phyloP scores from a whole-genome alignment of 2,329 filamentous ascomycete genomes.

The Fusarium sp. region DNA sequence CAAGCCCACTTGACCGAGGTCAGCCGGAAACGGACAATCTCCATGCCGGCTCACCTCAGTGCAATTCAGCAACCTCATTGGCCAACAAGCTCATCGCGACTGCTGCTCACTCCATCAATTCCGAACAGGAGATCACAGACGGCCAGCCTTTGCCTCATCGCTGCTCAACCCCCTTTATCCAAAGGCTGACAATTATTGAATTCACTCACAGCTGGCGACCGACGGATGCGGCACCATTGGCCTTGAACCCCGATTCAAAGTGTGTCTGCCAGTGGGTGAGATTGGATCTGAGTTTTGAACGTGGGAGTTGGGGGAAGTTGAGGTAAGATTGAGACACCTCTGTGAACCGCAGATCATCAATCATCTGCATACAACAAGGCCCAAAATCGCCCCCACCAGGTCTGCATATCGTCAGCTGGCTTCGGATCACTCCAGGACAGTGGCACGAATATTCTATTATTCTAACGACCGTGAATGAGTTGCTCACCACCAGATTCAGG shows the following conservation, averaged over 20 bases:
- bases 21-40: slow-evolving; percentile 42
- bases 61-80: slow-evolving; percentile 34
- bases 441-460: slow-evolving; percentile 7
- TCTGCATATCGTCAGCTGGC: not conserved
- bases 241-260: not conserved
- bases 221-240: not conserved
- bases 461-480: slow-evolving; percentile 14
- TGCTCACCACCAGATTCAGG: slow-evolving; percentile 20
- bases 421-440: not conserved
- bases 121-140: slow-evolving; percentile 13
- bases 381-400: not conserved
- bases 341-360: slow-evolving; percentile 1
- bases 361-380: not conserved
- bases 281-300: slow-evolving; percentile 8
- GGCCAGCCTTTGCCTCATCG: slow-evolving; percentile 30
- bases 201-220: slow-evolving; percentile 2
- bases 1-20: not conserved
- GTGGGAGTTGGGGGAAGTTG: slow-evolving; percentile 2
- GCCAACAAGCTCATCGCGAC: slow-evolving; percentile 36
- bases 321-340: slow-evolving; percentile 22
- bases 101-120: slow-evolving; percentile 35
- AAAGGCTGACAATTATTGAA: not conserved
- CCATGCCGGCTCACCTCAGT: slow-evolving; percentile 16
- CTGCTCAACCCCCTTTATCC: slow-evolving; percentile 7
- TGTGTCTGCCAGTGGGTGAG: slow-evolving; percentile 21